Evolutionary conservation across 2,329 filamentous ascomycete species (phyloP), one percentile per base, ranked within the genome.

Genomic region (Apiospora phragmitis): DNA sequence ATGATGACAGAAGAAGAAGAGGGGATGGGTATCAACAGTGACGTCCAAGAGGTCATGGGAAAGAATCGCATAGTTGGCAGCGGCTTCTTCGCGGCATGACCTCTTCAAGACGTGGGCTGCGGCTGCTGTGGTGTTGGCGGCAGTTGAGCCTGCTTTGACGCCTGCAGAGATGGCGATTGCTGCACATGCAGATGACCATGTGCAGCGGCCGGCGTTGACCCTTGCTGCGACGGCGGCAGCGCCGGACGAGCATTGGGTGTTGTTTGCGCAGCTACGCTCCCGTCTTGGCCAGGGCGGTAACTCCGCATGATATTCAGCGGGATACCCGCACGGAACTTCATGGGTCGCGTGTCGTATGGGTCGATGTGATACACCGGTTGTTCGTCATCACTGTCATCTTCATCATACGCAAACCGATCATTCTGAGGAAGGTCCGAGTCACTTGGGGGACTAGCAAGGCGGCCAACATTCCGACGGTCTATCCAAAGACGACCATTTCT

Each of bases 341-440:
- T 81, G 29, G 88, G 87, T 29, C 84, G 83, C 21, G 86, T 87
- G 75, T 89, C 88, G 75, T 87, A 91, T 47, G 92, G 93, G 78
- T 97, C 94, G 71, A 95, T 87, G 70, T 91, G 88, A 83, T 94
- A 94, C 72, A 91, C 85, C 32, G 91, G 89, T 70, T 94, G 93
- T 68, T 95, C 92, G 65, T 97, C 94, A 73, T 92, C 78, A 65
- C 75, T 92, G 72, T 94, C 93, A 76, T 97, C 93, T 35, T 92
- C 91, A 77, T 97, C 94, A 82, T 94, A 97, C 82, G 94, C 97
- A 88, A 93, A 97, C 72, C 91, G 89, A 78, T 95, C 93, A 80
- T 81, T 79, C 82, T 84, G 78, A 81, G 84, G 49, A 42, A 68
- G 71, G 59, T 74, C 73, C 35, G 70, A 47, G 51, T 79, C 88